Evolutionary conservation across 2,329 filamentous ascomycete species (phyloP), one percentile per base, ranked within the genome.

Genomic region (Leptoxyphium fumago): DNA sequence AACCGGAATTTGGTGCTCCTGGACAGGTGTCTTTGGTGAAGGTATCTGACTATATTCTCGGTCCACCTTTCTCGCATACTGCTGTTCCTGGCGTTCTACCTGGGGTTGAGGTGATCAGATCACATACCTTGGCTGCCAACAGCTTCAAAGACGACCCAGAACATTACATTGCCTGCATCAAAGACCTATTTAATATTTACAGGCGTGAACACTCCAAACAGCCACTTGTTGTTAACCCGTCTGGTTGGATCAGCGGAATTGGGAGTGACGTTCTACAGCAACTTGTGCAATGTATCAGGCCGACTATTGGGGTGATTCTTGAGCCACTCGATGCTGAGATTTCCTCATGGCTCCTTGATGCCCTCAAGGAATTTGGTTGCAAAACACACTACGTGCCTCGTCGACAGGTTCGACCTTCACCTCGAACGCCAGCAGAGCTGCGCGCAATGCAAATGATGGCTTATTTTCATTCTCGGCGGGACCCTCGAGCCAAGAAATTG

Each of bases 371-470:
- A 40, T 43, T 9, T 9, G 36, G 38, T 7, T 38, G 30, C 10
- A 47, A 45, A 41, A 28, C 21, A 41, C 41, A 39, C 39, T 68
- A 68, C 43, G 65, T 64, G 5, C 63, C 86, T 4, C 73, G 78
- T 5, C 79, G 80, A 1, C 73, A 79, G 51, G 69, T 68, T n/a
- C 72, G 77, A 36, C 67, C 68, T 36, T 68, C 68, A 1, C 65
- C 72, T 2, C 68, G 79, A 32, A 82, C 78, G 9, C 72, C 81
- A 0, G 70, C 75, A 0, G 78, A 88, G 48, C 61, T 84, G 2
- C 68, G 82, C 42, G 72, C 73, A 5, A 86, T 89, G 80, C 82
- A 87, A 52, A 76, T 72, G n/a, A 79, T 86, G 71, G 80, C 82
- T 0, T 89, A 88, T 53, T 85, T 89, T 54, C 84, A 89, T 56